Conservation (phyloP, 2,329 filamentous ascomycete genomes). For the Alternaria arbusti region DNA sequence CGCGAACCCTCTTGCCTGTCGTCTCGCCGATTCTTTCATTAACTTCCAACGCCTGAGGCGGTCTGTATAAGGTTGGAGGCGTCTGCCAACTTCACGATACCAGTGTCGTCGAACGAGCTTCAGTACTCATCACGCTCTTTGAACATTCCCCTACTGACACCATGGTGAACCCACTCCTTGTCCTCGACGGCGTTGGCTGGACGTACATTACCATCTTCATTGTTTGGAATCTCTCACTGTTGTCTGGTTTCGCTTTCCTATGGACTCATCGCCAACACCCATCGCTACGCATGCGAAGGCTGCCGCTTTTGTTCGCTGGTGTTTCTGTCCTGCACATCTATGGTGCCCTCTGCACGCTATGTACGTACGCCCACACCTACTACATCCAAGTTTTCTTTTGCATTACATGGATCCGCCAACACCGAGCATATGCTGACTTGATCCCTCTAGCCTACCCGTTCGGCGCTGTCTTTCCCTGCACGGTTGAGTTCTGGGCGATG, state of each 20-base stretch:
- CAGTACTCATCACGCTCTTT: conserved; percentile 9
- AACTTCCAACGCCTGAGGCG: background rate
- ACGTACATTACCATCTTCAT: conserved; percentile 26
- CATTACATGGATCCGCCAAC: background rate
- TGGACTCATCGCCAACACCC: conserved; percentile 37
- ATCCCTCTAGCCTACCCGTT: conserved; percentile 28
- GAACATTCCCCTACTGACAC: background rate
- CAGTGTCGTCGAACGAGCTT: background rate
- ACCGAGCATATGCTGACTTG: background rate
- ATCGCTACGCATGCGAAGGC: conserved; percentile 39
- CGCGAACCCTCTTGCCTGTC: background rate
- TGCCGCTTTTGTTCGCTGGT: conserved; percentile 36
- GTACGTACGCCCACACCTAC: conserved; percentile 4
- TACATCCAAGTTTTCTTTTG: background rate
- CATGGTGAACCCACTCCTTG: conserved; percentile 22
- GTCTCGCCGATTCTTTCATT: conserved; percentile 4
- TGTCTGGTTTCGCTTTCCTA: conserved; percentile 23
- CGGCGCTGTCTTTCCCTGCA: conserved; percentile 31
- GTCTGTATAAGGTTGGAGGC: conserved; percentile 6
- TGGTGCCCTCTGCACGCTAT: conserved; percentile 22
- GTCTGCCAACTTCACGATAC: background rate
- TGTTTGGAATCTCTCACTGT: conserved; percentile 24
- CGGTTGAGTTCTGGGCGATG: conserved; percentile 37
- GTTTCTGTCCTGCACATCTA: conserved; percentile 37
- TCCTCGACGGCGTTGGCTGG: conserved; percentile 23